Base-by-base conservation (phyloP, 306 rosid species). In the Delonix regia region DNA sequence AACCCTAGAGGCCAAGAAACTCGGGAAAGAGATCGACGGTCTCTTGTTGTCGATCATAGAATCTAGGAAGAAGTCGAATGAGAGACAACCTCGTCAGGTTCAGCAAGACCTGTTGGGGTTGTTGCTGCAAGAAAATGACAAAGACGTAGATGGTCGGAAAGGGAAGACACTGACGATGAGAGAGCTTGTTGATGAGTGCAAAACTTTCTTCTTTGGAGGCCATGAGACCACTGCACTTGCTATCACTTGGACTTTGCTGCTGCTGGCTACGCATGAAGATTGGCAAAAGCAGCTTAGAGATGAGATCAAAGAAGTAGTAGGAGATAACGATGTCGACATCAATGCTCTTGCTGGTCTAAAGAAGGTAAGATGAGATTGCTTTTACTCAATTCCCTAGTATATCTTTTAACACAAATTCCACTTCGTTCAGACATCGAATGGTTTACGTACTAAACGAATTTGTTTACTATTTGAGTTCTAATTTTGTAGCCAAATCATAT, bases 151-250 rank as follows among this genome's bases (percentile, higher is more conserved):
- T 34, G 84, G 83, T 0, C 30, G 56, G 18, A 28, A 11, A 13
- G 81, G 80, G 15, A 78, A 60, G 84, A 49, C 57, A n/a, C 27
- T 90, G 7, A 78, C 87, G 11, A 83, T 64, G 24, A 19, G 73
- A 42, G 87, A 87, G 5, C 27, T 90, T 8, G 86, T 90, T 11
- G 94, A 90, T 36, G 92, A 90, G 73, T 90, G 92, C 76, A 90
- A 90, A 74, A 88, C 92, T 10, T 88, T 90, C 30, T 90, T 88
- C 90, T 88, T 90, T 63, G 92, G 94, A 1, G 92, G 94, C 1
- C 88, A 90, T 76, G 94, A 90, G 78, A 88, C 92, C 3, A 90
- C 92, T n/a, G 87, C 94, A n/a, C 80, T 90, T 80, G 86, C 92
- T 3, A 71, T 90, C 79, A 84, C 86, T 3, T 90, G 94, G 94